Percentiles rank a stretch among this genome's conserved stretches.
These are phyloP conservation scores for Acrodontium crateriforme DNA, from an alignment of 2,329 filamentous ascomycete genomes.

Conservation along the genomic window DNA sequence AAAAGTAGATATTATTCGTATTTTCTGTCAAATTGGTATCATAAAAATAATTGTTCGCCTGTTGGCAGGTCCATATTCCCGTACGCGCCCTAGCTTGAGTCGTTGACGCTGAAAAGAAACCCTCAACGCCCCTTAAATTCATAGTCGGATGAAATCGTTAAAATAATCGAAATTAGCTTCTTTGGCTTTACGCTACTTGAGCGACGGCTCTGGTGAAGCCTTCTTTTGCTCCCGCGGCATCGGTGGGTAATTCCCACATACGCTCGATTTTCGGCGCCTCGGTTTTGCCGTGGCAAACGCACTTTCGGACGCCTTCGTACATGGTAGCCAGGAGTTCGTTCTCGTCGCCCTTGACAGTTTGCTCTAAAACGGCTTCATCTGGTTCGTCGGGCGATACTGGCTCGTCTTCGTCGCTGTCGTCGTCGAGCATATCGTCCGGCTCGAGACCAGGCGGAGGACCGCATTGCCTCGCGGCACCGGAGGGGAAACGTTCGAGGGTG, in stretches of 20 bases:
- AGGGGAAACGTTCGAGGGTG: constrained; percentile 18
- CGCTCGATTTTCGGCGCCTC: constrained; percentile 15
- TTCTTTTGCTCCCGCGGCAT: constrained; percentile 7
- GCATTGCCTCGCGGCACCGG: constrained; percentile 11
- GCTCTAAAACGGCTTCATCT: constrained; percentile 11
- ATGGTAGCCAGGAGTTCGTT: constrained; percentile 12
- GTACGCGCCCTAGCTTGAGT: too few species aligned
- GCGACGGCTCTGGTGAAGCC: constrained; percentile 16
- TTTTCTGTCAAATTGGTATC: too few species aligned
- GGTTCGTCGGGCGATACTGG: constrained; percentile 16
- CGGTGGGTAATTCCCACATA: constrained; percentile 18
- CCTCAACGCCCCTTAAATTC: too few species aligned
- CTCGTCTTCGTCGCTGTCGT: constrained; percentile 17
- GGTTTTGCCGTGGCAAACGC: constrained; percentile 17
- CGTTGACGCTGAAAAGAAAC: too few species aligned
- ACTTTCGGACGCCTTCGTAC: constrained; percentile 18
- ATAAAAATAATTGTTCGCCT: too few species aligned
- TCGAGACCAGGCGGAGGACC: constrained; percentile 12
- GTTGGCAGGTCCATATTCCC: too few species aligned
- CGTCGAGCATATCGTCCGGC: constrained; percentile 10
- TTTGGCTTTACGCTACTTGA: too few species aligned
- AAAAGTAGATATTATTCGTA: too few species aligned
- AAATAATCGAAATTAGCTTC: too few species aligned
- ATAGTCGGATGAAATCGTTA: too few species aligned
- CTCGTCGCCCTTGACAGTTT: constrained; percentile 14